Evolutionary conservation across 192 early-diverging fungal species (phyloP).

Genomic region (Cladochytrium replicatum): DNA sequence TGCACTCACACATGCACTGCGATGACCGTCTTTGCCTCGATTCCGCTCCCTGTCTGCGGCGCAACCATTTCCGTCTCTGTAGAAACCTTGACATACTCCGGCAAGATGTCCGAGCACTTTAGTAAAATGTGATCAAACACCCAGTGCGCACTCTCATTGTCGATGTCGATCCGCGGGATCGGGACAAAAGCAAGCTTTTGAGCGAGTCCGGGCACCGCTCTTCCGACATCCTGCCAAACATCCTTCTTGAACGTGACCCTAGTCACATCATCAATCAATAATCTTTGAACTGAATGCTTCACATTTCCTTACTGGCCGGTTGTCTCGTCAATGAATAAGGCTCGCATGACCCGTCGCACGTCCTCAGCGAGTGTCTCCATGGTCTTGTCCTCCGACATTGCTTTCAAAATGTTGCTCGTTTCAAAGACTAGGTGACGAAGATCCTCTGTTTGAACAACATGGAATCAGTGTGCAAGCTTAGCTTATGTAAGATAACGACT

Average conservation of each 20-base stretch:
- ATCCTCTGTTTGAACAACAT: neutral
- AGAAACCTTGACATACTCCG: neutral
- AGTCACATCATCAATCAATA: neutral
- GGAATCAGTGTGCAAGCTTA: neutral
- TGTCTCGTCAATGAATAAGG: neutral
- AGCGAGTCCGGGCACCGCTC: neutral
- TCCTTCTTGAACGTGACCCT: neutral
- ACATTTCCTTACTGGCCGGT: neutral
- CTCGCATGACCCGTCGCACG: neutral
- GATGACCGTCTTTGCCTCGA: neutral
- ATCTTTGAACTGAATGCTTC: neutral
- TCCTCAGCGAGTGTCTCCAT: neutral
- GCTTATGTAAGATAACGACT: neutral
- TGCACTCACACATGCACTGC: neutral
- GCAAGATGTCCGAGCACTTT: neutral
- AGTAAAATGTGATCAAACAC: neutral
- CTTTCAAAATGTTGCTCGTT: neutral
- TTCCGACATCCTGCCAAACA: neutral
- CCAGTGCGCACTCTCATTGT: neutral
- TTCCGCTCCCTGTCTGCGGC: neutral
- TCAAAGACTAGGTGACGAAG: neutral
- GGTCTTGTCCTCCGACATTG: neutral
- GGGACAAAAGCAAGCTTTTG: neutral
- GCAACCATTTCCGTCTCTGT: neutral
- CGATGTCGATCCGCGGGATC: neutral